Conservation (phyloP, 768 basidiomycete species). For the Russula olivacea region DNA sequence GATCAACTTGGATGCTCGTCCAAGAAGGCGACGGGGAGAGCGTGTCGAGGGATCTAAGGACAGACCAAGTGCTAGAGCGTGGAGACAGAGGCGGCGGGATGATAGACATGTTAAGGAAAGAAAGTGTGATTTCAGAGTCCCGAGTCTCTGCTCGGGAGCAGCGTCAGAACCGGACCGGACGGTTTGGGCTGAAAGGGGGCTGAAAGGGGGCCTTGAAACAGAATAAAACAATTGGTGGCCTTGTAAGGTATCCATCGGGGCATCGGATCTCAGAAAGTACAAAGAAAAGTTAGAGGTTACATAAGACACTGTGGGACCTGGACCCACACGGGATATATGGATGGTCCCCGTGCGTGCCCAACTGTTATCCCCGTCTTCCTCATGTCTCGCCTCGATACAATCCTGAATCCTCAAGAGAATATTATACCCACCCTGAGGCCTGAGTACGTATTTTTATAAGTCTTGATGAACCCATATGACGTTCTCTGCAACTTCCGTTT, state of each 20-base stretch:
- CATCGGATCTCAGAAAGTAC: conserved; percentile 24
- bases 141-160: too few species aligned
- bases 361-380: background rate
- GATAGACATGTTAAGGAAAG: conserved; percentile 5
- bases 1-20: conserved; percentile 13
- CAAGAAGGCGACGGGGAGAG: conserved; percentile 23
- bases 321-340: conserved; percentile 14
- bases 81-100: conserved; percentile 1
- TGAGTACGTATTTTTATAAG: background rate
- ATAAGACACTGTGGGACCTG: background rate
- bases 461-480: background rate
- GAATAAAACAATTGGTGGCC: background rate
- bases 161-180: background rate
- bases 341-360: conserved; percentile 1
- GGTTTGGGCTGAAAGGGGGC: too few species aligned
- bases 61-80: conserved; percentile 18
- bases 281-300: conserved; percentile 9
- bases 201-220: background rate
- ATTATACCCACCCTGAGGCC: conserved; percentile 8
- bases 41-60: conserved; percentile 18
- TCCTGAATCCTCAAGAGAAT: conserved; percentile 22
- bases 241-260: conserved; percentile 17
- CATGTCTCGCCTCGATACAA: conserved; percentile 26
- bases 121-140: too few species aligned
- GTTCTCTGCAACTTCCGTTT: background rate